Evolutionary conservation across 345 rosid genomes (phyloP).

Genomic region (Reutealis trisperma): DNA sequence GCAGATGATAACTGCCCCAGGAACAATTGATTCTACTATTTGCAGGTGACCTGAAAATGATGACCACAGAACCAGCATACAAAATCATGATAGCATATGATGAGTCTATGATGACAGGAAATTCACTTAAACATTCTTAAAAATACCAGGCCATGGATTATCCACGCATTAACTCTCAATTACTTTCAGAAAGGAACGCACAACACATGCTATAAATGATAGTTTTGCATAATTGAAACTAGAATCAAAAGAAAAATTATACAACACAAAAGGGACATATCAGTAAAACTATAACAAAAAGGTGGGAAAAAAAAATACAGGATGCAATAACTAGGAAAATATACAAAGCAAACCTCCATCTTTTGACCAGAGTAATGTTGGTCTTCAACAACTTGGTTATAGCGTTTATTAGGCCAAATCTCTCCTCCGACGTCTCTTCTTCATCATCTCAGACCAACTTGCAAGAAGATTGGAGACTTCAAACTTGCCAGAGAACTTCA

Average conservation of each 20-base stretch:
- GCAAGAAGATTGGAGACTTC: slow-evolving; percentile 65
- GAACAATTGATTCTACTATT: too few species aligned
- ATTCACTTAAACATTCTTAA: background rate
- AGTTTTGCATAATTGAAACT: background rate
- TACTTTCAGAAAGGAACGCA: background rate
- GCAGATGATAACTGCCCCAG: background rate
- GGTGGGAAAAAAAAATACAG: background rate
- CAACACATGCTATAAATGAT: too few species aligned
- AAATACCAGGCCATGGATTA: background rate
- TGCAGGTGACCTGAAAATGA: too few species aligned
- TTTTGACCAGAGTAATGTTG: background rate
- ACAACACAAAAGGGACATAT: background rate
- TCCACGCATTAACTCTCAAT: background rate
- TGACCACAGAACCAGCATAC: background rate
- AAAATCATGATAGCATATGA: too few species aligned
- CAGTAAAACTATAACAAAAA: background rate
- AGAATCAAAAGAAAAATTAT: background rate
- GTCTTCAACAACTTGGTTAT: background rate
- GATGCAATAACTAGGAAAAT: background rate
- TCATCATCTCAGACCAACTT: slow-evolving; percentile 63
- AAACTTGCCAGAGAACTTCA: slow-evolving; percentile 73
- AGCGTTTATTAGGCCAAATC: slow-evolving; percentile 23
- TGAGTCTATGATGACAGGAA: background rate
- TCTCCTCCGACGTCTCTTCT: slow-evolving; percentile 48
- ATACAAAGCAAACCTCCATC: background rate